Percentiles rank a stretch among this genome's conserved stretches.
Conservation (phyloP, 495 filamentous ascomycete genomes). For the Aspergillus kassunensis region DNA sequence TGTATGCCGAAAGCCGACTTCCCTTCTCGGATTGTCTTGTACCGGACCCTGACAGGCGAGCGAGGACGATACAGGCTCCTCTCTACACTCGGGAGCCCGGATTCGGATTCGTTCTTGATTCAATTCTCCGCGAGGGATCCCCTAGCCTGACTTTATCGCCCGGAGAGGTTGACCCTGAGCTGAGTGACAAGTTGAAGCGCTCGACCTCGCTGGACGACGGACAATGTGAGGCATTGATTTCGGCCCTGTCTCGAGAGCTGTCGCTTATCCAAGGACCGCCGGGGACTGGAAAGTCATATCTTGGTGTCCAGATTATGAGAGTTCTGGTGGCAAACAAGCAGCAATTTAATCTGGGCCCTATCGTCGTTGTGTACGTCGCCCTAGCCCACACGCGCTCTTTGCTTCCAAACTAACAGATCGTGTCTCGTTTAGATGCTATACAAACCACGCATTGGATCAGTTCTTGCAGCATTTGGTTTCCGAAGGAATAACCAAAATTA, state of each 20-base stretch:
- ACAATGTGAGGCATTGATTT: constrained; percentile 19
- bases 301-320: constrained; percentile 44
- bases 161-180: background rate
- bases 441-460: constrained; percentile 69
- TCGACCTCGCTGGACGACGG: too few relatives aligned
- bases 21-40: constrained; percentile 59
- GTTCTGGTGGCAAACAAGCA: constrained; percentile 53
- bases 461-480: constrained; percentile 50
- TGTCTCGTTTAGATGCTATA: constrained; percentile 46
- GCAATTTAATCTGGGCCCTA: constrained; percentile 50
- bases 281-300: constrained; percentile 62
- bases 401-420: background rate
- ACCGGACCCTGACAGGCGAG: constrained; percentile 24
- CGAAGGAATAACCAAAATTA: constrained; percentile 51
- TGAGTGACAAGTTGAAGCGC: background rate
- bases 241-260: constrained; percentile 41
- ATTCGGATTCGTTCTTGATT: constrained; percentile 51
- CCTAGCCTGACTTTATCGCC: background rate
- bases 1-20: constrained; percentile 46
- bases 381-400: background rate
- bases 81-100: constrained; percentile 45
- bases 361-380: constrained; percentile 39
- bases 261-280: constrained; percentile 72
- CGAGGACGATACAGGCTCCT: constrained; percentile 42
- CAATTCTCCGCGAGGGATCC: constrained; percentile 35